phyloP scores from a whole-genome alignment of 163 green algal genomes.

The Chloromonas sp. region DNA sequence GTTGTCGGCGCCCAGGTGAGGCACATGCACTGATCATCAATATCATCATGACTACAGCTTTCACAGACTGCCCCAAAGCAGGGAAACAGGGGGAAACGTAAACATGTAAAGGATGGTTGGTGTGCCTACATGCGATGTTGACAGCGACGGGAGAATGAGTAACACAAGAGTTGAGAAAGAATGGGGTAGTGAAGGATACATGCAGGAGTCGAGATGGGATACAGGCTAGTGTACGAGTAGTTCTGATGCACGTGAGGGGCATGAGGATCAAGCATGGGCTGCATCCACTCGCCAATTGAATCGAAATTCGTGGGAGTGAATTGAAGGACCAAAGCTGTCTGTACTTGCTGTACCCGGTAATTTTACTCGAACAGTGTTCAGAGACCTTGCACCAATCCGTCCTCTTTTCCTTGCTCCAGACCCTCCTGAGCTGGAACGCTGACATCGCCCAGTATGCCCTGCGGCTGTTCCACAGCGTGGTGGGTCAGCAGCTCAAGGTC shows the following conservation, averaged over 20 bases:
- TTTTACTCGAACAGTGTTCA: not conserved
- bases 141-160: too few species aligned
- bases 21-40: not conserved
- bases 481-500: slow-evolving; percentile 20
- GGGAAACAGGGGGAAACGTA: not conserved
- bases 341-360: not conserved
- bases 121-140: too few species aligned
- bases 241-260: too few species aligned
- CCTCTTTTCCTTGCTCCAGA: slow-evolving; percentile 5
- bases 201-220: not conserved
- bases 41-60: not conserved
- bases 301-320: too few species aligned
- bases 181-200: not conserved
- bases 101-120: not conserved
- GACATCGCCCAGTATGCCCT: slow-evolving; percentile 29
- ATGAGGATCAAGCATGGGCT: too few species aligned
- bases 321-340: too few species aligned
- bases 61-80: not conserved
- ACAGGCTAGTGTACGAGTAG: too few species aligned
- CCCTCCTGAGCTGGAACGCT: slow-evolving; percentile 34
- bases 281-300: too few species aligned
- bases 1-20: slow-evolving; percentile 24
- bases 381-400: not conserved
- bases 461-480: slow-evolving; percentile 30
- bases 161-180: not conserved